Conservation (phyloP, 306 rosid species). For the Ormosia semicastrata region DNA sequence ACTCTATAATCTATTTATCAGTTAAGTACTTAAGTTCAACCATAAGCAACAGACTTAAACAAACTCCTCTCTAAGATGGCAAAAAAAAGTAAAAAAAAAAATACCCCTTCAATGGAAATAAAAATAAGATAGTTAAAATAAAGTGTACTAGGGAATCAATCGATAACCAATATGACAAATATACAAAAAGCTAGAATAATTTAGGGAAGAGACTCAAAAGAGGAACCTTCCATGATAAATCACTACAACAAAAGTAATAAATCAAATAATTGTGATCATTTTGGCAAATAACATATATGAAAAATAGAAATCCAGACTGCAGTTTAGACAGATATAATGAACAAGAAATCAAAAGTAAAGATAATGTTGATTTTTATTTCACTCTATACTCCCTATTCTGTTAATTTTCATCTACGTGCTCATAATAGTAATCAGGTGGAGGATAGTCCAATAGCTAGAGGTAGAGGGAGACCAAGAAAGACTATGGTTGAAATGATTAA, state of each 20-base stretch:
- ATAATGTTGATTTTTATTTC: not conserved
- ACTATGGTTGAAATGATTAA: too few relatives aligned
- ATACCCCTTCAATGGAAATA: not conserved
- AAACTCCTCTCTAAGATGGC: not conserved
- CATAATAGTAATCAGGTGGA: too few relatives aligned
- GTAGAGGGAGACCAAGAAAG: too few relatives aligned
- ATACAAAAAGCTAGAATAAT: not conserved
- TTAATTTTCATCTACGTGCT: not conserved
- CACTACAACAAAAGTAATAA: not conserved
- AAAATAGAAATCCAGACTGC: constrained; percentile 2
- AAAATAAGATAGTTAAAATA: not conserved
- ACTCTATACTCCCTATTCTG: not conserved
- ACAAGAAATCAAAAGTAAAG: constrained; percentile 4
- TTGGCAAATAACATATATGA: not conserved
- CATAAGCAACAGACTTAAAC: not conserved
- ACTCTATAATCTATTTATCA: not conserved
- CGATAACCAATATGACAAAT: not conserved
- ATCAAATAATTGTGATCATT: not conserved
- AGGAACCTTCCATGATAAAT: not conserved
- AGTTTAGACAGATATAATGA: not conserved
- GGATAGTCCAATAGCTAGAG: too few relatives aligned
- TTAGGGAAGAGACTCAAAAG: not conserved
- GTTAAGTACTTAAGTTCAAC: constrained; percentile 1
- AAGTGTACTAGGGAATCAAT: not conserved
- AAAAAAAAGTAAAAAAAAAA: not conserved